phyloP scores from a whole-genome alignment of 345 rosid genomes.

The Rhizophora mangle region DNA sequence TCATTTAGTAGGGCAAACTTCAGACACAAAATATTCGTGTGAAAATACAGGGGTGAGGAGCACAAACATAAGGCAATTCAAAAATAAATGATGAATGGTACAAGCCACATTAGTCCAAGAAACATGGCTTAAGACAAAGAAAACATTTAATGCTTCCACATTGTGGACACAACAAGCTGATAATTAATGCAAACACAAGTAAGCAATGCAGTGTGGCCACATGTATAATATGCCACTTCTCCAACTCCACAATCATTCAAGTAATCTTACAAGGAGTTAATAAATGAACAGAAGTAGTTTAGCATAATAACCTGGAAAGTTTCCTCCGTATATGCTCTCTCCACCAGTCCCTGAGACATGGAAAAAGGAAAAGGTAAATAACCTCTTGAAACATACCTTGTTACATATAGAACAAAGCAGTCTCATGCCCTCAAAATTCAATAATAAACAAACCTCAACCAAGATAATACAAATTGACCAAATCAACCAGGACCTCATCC shows the following conservation, averaged over 20 bases:
- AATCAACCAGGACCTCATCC: too few species aligned
- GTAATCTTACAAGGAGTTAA: not conserved
- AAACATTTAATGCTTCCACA: not conserved
- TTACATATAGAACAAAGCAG: too few species aligned
- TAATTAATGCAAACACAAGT: constrained; percentile 5
- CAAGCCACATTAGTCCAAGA: not conserved
- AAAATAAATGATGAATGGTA: not conserved
- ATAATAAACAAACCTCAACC: too few species aligned
- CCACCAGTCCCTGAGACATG: constrained; percentile 71
- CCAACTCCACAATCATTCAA: not conserved
- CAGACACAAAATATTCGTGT: too few species aligned
- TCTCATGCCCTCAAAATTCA: not conserved
- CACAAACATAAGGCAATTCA: too few species aligned
- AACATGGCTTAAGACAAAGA: not conserved
- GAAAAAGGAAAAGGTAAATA: constrained; percentile 8
- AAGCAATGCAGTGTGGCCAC: too few species aligned
- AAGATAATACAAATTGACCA: too few species aligned
- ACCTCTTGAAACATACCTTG: too few species aligned
- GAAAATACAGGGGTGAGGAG: too few species aligned
- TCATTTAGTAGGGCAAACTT: too few species aligned
- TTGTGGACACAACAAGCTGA: not conserved
- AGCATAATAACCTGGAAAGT: constrained; percentile 74
- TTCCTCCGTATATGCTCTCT: constrained; percentile 81
- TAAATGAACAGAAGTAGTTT: not conserved
- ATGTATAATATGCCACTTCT: not conserved